Conservation (phyloP, 2,329 filamentous ascomycete genomes). For the Chrysoporthe deuterocubensis region DNA sequence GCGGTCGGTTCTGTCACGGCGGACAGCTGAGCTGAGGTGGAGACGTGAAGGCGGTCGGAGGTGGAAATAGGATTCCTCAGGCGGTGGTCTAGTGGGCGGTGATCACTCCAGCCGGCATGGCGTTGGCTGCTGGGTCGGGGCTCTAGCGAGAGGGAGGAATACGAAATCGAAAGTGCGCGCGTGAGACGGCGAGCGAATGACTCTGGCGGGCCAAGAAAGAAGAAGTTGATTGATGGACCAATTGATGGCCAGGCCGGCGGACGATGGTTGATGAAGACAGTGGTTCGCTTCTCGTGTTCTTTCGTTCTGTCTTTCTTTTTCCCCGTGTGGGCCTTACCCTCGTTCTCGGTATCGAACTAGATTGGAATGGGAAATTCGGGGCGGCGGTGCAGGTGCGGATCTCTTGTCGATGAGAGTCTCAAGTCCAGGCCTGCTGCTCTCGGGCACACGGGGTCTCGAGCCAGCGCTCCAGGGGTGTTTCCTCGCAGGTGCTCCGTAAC, state of each 20-base stretch:
- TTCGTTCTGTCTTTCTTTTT: neutral
- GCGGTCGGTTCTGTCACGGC: slow-evolving; percentile 14
- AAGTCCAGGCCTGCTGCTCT: neutral
- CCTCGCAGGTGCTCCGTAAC: neutral
- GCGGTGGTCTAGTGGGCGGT: neutral
- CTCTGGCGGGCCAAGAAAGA: neutral
- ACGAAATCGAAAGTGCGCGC: neutral
- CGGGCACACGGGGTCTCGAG: neutral
- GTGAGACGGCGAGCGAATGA: slow-evolving; percentile 15
- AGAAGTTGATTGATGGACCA: neutral
- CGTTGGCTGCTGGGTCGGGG: slow-evolving; percentile 11
- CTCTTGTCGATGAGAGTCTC: slow-evolving; percentile 8
- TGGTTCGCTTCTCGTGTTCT: slow-evolving; percentile 5
- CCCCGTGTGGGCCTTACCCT: neutral
- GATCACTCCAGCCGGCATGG: slow-evolving; percentile 1
- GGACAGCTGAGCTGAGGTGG: slow-evolving; percentile 19
- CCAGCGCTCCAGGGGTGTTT: slow-evolving; percentile 4
- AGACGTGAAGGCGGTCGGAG: slow-evolving; percentile 19
- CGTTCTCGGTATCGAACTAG: no score
- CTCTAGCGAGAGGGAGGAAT: slow-evolving; percentile 18
- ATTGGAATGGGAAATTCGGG: neutral
- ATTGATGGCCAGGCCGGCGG: neutral
- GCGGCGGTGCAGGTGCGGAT: slow-evolving; percentile 9
- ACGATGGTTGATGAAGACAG: neutral
- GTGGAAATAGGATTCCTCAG: neutral